A percentile compares a stretch with the other conserved stretches of the same genome.
Evolutionary conservation across 345 rosid species (phyloP).

Genomic region (Rhizophora mangle): DNA sequence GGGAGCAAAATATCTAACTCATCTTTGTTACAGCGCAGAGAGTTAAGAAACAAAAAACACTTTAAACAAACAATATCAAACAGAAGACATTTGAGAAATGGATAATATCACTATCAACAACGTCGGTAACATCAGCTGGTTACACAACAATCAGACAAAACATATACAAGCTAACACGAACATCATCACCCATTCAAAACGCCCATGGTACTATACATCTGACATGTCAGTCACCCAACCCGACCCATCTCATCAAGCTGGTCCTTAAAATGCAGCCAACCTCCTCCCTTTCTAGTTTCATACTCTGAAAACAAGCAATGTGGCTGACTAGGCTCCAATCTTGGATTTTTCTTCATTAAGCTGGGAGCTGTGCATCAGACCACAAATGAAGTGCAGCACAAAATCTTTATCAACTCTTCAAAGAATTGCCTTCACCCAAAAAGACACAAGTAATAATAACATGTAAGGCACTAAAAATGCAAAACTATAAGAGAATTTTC

Average conservation of each 20-base stretch:
- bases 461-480: neutral
- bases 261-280: neutral
- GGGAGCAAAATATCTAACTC: neutral
- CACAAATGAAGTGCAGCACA: constrained; percentile 3
- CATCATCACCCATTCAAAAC: neutral
- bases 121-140: no score
- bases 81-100: no score
- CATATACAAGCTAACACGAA: constrained; percentile 5
- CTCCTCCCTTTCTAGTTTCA: neutral
- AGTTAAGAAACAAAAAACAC: constrained; percentile 1
- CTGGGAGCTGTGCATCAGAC: constrained; percentile 14
- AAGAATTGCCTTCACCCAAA: neutral
- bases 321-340: constrained; percentile 9
- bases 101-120: no score
- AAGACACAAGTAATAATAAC: neutral
- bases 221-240: neutral
- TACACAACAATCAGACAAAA: neutral
- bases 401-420: neutral
- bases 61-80: no score
- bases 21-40: neutral
- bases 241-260: neutral
- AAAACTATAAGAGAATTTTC: neutral
- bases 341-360: constrained; percentile 23
- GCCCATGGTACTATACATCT: neutral
- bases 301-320: neutral